Conservation (phyloP, 305 asterid genomes). For the Fraxinus albicans region DNA sequence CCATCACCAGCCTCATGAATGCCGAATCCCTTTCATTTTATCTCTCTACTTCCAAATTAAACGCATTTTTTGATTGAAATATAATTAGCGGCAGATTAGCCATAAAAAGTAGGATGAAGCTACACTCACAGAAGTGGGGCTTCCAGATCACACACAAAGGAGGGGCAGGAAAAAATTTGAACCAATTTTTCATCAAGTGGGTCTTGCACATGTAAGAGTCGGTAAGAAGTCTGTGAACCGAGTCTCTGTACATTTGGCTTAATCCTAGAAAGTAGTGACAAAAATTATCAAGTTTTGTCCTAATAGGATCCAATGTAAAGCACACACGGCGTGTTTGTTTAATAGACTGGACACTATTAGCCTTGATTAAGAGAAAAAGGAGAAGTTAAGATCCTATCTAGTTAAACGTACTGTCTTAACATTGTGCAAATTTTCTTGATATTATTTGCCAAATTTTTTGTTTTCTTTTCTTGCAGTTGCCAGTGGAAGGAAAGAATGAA, state of each 20-base stretch:
- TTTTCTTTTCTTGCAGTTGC: constrained; percentile 44
- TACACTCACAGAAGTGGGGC: no score
- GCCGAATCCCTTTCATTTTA: constrained; percentile 5
- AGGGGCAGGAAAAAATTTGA: no score
- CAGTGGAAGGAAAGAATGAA: constrained; percentile 34
- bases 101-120: neutral
- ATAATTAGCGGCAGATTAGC: constrained; percentile 21
- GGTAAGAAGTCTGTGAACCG: no score
- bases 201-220: no score
- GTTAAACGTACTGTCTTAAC: neutral
- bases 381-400: neutral
- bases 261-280: neutral
- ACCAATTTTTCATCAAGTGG: no score
- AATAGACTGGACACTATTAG: neutral
- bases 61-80: constrained; percentile 14
- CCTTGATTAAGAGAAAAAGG: neutral
- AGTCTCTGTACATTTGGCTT: no score
- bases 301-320: constrained; percentile 6
- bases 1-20: constrained; percentile 11
- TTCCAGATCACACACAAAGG: no score
- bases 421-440: neutral
- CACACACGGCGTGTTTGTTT: neutral
- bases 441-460: neutral
- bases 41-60: neutral
- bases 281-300: neutral